Conservation (phyloP, 2,329 filamentous ascomycete species). For the Phaeophleospora eucalypticola region DNA sequence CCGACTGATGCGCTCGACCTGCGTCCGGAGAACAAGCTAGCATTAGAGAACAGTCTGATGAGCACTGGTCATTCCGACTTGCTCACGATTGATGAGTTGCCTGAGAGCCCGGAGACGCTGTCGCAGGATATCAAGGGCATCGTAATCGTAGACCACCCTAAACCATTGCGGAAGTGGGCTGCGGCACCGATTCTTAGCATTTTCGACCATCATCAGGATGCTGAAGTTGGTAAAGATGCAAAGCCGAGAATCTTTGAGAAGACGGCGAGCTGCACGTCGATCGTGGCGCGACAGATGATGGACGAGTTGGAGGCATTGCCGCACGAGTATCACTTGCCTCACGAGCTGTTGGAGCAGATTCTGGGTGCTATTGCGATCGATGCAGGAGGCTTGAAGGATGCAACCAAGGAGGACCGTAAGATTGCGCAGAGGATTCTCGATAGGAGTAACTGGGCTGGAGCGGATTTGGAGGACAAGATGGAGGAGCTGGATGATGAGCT, state of each 20-base stretch:
- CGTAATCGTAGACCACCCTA: slow-evolving; percentile 44
- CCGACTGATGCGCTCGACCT: slow-evolving; percentile 45
- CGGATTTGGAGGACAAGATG: slow-evolving; percentile 41
- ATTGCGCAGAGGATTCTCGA: slow-evolving; percentile 39
- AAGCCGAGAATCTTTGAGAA: slow-evolving; percentile 44
- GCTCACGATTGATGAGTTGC: slow-evolving; percentile 46
- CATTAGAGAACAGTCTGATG: slow-evolving; percentile 45
- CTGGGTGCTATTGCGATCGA: slow-evolving; percentile 47
- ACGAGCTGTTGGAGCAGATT: slow-evolving; percentile 48
- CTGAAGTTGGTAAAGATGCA: slow-evolving; percentile 39
- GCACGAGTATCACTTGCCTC: slow-evolving; percentile 46
- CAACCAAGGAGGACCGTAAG: slow-evolving; percentile 38
- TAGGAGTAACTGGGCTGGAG: slow-evolving; percentile 42
- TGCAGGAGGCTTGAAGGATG: slow-evolving; percentile 38
- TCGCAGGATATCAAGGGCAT: slow-evolving; percentile 43
- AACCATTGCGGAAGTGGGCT: slow-evolving; percentile 42
- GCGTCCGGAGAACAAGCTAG: slow-evolving; percentile 47
- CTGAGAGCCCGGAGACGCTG: slow-evolving; percentile 45
- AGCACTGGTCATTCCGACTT: slow-evolving; percentile 45
- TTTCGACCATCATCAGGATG: slow-evolving; percentile 47
- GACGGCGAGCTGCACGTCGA: slow-evolving; percentile 43
- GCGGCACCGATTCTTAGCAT: slow-evolving; percentile 44
- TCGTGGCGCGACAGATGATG: slow-evolving; percentile 47
- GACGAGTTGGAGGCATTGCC: slow-evolving; percentile 43
- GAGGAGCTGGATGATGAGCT: slow-evolving; percentile 39